These are phyloP conservation scores for Sambucus nigra DNA, from an alignment of 129 eudicot species.

Conservation along the genomic window DNA sequence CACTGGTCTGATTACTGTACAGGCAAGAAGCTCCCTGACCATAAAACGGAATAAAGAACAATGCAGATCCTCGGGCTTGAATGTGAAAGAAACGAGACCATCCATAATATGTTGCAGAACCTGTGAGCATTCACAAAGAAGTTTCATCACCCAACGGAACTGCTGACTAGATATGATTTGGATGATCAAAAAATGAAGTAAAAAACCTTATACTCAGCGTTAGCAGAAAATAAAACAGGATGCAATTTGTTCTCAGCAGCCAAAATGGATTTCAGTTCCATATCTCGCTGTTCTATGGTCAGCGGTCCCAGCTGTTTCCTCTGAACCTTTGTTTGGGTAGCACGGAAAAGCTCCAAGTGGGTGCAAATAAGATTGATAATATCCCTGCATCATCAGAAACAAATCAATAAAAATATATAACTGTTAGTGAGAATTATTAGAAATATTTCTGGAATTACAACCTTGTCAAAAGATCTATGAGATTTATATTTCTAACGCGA, in stretches of 20 bases:
- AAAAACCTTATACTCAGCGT: constrained; percentile 83
- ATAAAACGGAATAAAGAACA: constrained; percentile 83
- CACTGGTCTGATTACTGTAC: constrained; percentile 85
- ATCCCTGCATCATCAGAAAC: constrained; percentile 54
- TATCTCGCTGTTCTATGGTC: constrained; percentile 59
- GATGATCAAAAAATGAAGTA: constrained; percentile 10
- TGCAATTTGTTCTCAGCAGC: constrained; percentile 88
- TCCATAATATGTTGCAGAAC: constrained; percentile 95
- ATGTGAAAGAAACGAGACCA: constrained; percentile 70
- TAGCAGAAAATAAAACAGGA: constrained; percentile 79
- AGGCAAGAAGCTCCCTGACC: constrained; percentile 81
- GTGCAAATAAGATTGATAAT: constrained; percentile 53
- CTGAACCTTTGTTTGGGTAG: constrained; percentile 62
- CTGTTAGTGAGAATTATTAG: neutral
- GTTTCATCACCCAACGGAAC: constrained; percentile 1
- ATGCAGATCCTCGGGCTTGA: constrained; percentile 71
- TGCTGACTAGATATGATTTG: neutral
- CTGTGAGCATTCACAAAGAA: constrained; percentile 31
- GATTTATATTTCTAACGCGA: constrained; percentile 83
- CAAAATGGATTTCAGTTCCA: constrained; percentile 56
- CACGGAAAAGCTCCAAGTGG: constrained; percentile 82
- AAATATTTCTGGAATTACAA: constrained; percentile 16
- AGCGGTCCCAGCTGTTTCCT: constrained; percentile 40
- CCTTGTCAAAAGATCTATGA: constrained; percentile 91
- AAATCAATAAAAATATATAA: constrained; percentile 1